These are phyloP conservation scores for Mycena sp. DNA, from an alignment of 1,284 basidiomycete genomes.

Conservation along the genomic window DNA sequence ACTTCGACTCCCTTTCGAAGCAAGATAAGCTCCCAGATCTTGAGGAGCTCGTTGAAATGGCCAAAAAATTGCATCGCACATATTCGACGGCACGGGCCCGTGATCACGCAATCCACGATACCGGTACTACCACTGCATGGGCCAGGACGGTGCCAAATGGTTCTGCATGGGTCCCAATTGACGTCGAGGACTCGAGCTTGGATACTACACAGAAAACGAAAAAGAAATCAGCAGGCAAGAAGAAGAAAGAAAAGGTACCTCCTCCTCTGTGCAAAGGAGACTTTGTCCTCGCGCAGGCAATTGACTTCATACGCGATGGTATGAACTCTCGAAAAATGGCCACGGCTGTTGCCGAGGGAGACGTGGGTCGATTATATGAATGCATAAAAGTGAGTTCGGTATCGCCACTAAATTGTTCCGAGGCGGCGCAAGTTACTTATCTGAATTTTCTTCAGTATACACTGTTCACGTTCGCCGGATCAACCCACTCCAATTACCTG, in stretches of 20 bases:
- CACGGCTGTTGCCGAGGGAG: conserved; percentile 31
- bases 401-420: too few species aligned
- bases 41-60: neutral
- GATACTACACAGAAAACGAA: neutral
- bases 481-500: conserved; percentile 37
- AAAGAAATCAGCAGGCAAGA: neutral
- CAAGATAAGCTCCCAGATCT: neutral
- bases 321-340: conserved; percentile 27
- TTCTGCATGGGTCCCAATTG: neutral
- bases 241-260: neutral
- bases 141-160: neutral
- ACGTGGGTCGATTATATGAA: conserved; percentile 33
- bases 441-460: conserved; percentile 26
- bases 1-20: neutral
- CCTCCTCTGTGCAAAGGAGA: conserved; percentile 22
- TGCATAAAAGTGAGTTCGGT: conserved; percentile 9
- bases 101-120: conserved; percentile 3
- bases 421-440: neutral
- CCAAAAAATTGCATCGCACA: neutral
- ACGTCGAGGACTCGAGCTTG: conserved; percentile 1
- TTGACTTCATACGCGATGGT: conserved; percentile 28
- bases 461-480: conserved; percentile 38
- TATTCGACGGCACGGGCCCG: conserved; percentile 2
- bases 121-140: neutral
- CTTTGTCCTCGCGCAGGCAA: conserved; percentile 19